Base-by-base conservation (phyloP, 2,329 filamentous ascomycete genomes). In the Aspergillus felis region DNA sequence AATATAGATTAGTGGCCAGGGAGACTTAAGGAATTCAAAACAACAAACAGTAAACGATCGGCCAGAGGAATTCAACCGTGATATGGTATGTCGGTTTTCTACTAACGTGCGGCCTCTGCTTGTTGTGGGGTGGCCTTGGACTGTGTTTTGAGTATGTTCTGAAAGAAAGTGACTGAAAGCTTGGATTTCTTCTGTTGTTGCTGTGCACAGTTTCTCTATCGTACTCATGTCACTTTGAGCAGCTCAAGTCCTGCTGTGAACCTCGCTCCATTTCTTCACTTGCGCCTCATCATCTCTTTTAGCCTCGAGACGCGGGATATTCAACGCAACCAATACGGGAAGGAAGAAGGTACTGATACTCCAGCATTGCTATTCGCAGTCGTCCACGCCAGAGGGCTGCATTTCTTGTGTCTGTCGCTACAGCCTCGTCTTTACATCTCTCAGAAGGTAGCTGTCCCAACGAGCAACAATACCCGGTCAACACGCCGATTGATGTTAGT, bases 31-130 rank as follows among this genome's bases (percentile, higher is more conserved):
- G 62, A 64, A 65, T 66, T 29, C 55, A 59, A 46, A 29, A 55
- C 55, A 64, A 64, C 62, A 66, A 63, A 66, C 57, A 62, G 25
- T 44, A 54, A 56, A 54, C 38, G n/a, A 35, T 28, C 65, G 64
- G 65, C 64, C 65, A 62, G 60, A 57, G 42, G 28, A 22, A 3
- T 35, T 57, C 51, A 47, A 54, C 57, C 54, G 57, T 46, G 29
- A 44, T 52, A 53, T 49, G 59, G 62, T 47, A 64, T 66, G 62
- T 50, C 50, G 41, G 5, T 57, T 28, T 32, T 24, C 29, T 29
- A 22, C 47, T 50, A 47, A 42, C 10, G 25, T 41, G 24, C 44
- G 51, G 4, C 50, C 32, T 56, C 41, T 57, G 50, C 51, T 50
- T 55, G 35, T 47, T 38, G 38, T 51, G 54, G 32, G 20, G 32